phyloP scores from a whole-genome alignment of 2,329 filamentous ascomycete genomes.

The Colletotrichum horii region DNA sequence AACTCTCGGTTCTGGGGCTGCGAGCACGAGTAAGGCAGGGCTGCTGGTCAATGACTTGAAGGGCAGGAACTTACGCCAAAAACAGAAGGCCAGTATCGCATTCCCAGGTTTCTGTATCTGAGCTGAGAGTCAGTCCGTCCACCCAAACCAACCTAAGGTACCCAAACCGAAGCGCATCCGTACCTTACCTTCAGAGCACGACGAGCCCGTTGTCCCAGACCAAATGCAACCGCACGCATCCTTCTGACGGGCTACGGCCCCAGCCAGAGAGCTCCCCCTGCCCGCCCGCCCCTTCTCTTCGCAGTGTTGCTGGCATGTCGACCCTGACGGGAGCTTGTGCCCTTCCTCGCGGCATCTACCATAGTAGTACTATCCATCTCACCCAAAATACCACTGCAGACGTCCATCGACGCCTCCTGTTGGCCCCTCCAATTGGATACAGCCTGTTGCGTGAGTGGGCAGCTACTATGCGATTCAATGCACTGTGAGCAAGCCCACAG shows the following conservation, averaged over 20 bases:
- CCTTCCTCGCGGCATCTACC: background rate
- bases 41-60: background rate
- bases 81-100: background rate
- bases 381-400: background rate
- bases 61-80: background rate
- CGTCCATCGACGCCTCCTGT: background rate
- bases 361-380: background rate
- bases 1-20: background rate
- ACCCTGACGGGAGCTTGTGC: background rate
- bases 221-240: background rate
- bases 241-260: background rate
- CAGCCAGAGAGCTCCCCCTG: background rate
- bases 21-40: background rate
- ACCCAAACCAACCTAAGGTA: background rate
- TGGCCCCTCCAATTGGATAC: background rate
- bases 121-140: background rate
- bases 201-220: background rate
- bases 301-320: background rate
- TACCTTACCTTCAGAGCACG: background rate
- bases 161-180: too few relatives aligned
- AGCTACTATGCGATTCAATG: conserved; percentile 17
- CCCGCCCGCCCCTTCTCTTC: too few relatives aligned
- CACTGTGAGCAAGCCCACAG: conserved; percentile 6
- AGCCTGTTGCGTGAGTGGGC: background rate
- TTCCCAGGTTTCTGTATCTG: background rate